Evolutionary conservation across 108 stramenopile genomes (phyloP).

Genomic region (Cyclotella atomus): DNA sequence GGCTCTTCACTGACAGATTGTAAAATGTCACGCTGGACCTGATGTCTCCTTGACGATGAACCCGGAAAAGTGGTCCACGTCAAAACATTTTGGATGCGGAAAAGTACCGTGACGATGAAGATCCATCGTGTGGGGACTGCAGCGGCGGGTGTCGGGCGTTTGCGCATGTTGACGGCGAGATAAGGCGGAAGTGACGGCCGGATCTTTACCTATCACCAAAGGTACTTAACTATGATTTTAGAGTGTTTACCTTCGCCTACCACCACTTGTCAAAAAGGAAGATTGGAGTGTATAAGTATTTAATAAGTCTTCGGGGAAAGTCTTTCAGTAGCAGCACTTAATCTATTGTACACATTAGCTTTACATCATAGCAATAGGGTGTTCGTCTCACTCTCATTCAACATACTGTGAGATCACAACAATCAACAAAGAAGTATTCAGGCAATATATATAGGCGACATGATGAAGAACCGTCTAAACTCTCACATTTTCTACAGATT

Average conservation of each 20-base stretch:
- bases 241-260: too few species aligned
- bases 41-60: neutral
- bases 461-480: neutral
- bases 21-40: neutral
- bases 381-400: neutral
- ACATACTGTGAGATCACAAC: neutral
- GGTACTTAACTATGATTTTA: too few species aligned
- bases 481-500: conserved; percentile 6
- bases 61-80: neutral
- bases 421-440: neutral
- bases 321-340: too few species aligned
- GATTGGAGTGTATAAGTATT: too few species aligned
- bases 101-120: neutral
- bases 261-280: too few species aligned
- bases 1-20: neutral
- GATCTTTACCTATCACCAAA: too few species aligned
- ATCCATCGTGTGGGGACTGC: neutral
- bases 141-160: neutral
- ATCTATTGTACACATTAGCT: too few species aligned
- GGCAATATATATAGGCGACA: neutral
- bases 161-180: too few species aligned
- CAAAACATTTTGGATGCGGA: neutral
- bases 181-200: too few species aligned
- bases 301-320: too few species aligned
- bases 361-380: too few species aligned